Conservation (phyloP, 2,329 filamentous ascomycete genomes). For the Neopestalotiopsis sp. region DNA sequence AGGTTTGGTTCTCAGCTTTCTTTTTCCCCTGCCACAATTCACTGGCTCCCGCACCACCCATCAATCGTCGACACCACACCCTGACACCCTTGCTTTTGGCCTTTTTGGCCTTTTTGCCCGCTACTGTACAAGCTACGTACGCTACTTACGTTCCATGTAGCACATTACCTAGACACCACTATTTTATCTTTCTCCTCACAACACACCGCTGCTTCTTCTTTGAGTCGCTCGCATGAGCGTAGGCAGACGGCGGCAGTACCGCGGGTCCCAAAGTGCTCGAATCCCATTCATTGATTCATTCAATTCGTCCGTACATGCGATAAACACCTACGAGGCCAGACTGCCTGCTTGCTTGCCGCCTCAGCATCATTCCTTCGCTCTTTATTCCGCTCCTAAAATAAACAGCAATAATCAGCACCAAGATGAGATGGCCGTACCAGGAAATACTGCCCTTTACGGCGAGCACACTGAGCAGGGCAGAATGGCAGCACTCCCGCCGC, state of each 20-base stretch:
- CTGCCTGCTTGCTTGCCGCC: constrained; percentile 24
- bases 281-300: not conserved
- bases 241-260: not conserved
- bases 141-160: too few relatives aligned
- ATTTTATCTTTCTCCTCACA: not conserved
- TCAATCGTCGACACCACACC: not conserved
- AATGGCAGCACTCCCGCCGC: not conserved
- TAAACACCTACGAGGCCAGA: constrained; percentile 4
- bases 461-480: not conserved
- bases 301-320: not conserved
- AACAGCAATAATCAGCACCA: not conserved
- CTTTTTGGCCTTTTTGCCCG: too few relatives aligned
- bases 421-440: constrained; percentile 18
- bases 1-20: constrained; percentile 34
- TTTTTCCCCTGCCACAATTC: constrained; percentile 28
- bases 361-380: constrained; percentile 36
- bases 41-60: not conserved
- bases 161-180: not conserved
- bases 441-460: not conserved
- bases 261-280: not conserved
- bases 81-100: not conserved
- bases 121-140: too few relatives aligned
- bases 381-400: constrained; percentile 13
- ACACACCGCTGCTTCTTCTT: constrained; percentile 13
- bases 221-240: not conserved